These are phyloP conservation scores for Melampsora larici-populina DNA, from an alignment of 1,284 basidiomycete species.

Conservation along the genomic window DNA sequence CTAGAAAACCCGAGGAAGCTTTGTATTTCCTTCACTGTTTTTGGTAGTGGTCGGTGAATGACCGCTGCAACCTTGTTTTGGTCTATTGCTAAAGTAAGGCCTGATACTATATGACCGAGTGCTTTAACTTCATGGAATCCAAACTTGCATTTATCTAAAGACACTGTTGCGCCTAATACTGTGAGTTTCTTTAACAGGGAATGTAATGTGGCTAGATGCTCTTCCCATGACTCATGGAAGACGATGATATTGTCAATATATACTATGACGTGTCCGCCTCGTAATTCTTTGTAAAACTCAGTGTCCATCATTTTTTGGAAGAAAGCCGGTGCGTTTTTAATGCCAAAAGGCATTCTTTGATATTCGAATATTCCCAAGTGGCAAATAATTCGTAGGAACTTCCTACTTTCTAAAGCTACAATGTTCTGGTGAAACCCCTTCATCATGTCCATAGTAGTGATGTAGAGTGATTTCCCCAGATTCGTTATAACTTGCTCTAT, in stretches of 20 bases:
- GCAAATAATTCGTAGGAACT: no score
- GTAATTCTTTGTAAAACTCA: no score
- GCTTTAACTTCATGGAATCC: conserved; percentile 51
- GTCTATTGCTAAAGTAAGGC: no score
- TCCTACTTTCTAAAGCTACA: no score
- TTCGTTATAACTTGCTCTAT: neutral
- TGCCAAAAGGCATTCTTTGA: no score
- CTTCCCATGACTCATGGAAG: neutral
- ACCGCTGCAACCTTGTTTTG: neutral
- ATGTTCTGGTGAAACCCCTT: no score
- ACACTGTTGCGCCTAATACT: neutral
- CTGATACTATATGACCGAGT: conserved; percentile 60
- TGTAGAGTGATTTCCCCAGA: neutral
- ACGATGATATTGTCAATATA: neutral
- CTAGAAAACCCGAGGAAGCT: no score
- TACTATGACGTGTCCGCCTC: no score
- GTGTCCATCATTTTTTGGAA: no score
- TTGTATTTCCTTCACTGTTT: neutral
- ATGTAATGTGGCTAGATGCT: neutral
- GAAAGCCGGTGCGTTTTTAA: neutral
- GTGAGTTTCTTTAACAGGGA: neutral
- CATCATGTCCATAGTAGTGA: conserved; percentile 10
- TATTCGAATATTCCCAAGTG: no score
- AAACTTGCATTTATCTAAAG: neutral
- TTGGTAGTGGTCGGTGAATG: neutral